Base-by-base conservation (phyloP, 208 protist species). In the Herpetomonas tarakana region DNA sequence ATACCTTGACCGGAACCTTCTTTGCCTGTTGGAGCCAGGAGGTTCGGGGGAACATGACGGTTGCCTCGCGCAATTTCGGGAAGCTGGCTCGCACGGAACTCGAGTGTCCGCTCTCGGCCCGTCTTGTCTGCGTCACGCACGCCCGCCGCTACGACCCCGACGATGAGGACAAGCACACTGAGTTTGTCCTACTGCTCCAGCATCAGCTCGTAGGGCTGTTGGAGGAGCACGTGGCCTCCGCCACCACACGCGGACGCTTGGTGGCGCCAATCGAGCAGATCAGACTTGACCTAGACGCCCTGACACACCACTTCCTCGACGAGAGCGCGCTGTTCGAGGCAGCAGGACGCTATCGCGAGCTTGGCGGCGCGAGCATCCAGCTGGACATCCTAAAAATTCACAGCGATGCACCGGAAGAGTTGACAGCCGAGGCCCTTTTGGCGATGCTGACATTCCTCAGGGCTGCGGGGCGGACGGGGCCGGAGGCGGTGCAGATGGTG, bases 371-470 rank as follows among this genome's bases (percentile, higher is more conserved):
- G 39, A 87, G 74, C 56, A 68, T 92, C 3, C 77, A 94, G 78
- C 62, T 94, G n/a, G 85, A 94, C 55, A 52, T 94, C 18, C 63
- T 94, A 24, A 88, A 88, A 68, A 81, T 89, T 3, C 74, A 91
- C 66, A 50, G 74, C 0, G 78, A 86, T 51, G 60, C 78, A 0
- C 65, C 76, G 0, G 71, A 77, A 56, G 54, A 62, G 28, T 61
- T 81, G 27, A 81, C 83, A 14, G 44, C 70, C 11, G 68, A 73
- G 26, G 77, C 76, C 11, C 45, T 88, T 45, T 54, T 69, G 2
- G 68, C 65, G 16, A 76, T 84, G 22, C 59, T 94, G 19, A 69
- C 75, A 22, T 84, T 86, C 45, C 57, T 94, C 22, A 72, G 76
- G n/a, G 77, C 70, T 9, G 58, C 67, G 12, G 82, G 76, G 26